Percentiles rank a stretch among this genome's conserved stretches.
Evolutionary conservation across 1,284 basidiomycete species (phyloP).

Genomic region (Boletellus sp.): DNA sequence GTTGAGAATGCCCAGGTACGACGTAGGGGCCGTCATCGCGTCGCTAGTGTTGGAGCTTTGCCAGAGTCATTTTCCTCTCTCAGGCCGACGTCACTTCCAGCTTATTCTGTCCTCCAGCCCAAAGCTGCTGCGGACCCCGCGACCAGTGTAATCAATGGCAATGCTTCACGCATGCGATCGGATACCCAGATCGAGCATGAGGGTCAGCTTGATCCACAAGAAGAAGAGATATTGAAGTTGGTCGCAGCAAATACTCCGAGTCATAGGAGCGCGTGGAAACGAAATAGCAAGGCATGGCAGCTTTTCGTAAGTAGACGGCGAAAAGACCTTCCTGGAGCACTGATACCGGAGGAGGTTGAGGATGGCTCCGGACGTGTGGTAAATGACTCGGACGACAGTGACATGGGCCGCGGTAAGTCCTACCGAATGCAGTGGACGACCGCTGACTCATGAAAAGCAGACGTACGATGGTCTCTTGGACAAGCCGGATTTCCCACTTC

Average conservation of each 20-base stretch:
- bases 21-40: constrained; percentile 33
- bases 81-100: constrained; percentile 63
- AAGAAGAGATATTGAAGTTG: constrained; percentile 54
- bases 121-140: constrained; percentile 10
- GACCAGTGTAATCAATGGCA: constrained; percentile 1
- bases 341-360: constrained; percentile 49
- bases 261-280: constrained; percentile 66
- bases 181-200: constrained; percentile 17
- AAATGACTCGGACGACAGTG: constrained; percentile 20
- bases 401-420: constrained; percentile 26
- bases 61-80: constrained; percentile 57
- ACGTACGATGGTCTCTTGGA: constrained; percentile 23
- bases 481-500: constrained; percentile 46
- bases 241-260: constrained; percentile 67
- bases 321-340: constrained; percentile 31
- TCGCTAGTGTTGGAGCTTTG: constrained; percentile 38
- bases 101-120: constrained; percentile 50
- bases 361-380: constrained; percentile 23
- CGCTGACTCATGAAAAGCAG: constrained; percentile 14
- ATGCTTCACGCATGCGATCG: not conserved
- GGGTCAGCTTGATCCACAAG: constrained; percentile 40
- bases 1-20: constrained; percentile 39
- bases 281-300: constrained; percentile 60
- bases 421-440: not conserved
- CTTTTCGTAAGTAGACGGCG: constrained; percentile 50